Evolutionary conservation across 768 basidiomycete genomes (phyloP).

Genomic region (Neoboletus subvelutipes): DNA sequence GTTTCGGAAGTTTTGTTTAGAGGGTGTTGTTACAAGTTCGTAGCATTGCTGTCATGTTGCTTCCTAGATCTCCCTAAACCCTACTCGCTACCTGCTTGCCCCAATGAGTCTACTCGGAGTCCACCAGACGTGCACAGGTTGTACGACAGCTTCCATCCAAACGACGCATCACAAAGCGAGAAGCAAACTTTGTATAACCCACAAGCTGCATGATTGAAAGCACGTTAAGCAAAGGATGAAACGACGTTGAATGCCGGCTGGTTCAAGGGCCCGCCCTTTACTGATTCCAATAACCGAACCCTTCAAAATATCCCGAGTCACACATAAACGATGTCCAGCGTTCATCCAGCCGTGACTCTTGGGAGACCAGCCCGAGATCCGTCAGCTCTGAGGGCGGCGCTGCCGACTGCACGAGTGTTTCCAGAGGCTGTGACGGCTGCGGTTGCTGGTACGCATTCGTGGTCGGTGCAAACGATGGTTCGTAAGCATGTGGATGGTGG

Average conservation of each 20-base stretch:
- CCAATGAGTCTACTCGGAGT: not conserved
- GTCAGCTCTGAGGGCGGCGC: constrained; percentile 49
- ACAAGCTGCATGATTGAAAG: not conserved
- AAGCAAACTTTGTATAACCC: not conserved
- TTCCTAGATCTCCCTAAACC: not conserved
- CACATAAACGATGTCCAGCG: constrained; percentile 64
- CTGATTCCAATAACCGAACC: constrained; percentile 28
- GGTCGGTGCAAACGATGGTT: constrained; percentile 3
- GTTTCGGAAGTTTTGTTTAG: too few species aligned
- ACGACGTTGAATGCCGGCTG: not conserved
- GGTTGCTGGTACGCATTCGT: not conserved
- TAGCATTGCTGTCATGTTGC: not conserved
- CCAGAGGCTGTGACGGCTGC: constrained; percentile 8
- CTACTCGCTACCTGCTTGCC: not conserved
- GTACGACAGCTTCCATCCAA: not conserved
- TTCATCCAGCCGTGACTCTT: constrained; percentile 54
- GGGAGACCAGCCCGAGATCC: constrained; percentile 58
- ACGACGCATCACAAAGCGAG: not conserved
- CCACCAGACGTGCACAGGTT: not conserved
- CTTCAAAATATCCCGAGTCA: constrained; percentile 48
- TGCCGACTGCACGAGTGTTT: constrained; percentile 1
- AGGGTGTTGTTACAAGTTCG: not conserved
- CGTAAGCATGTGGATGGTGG: constrained; percentile 22
- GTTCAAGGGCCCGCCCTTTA: not conserved
- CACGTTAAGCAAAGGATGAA: not conserved